Evolutionary conservation across 1,139 yeast species (phyloP), one percentile per base, ranked within the genome.

Genomic region (Taphrina communis): DNA sequence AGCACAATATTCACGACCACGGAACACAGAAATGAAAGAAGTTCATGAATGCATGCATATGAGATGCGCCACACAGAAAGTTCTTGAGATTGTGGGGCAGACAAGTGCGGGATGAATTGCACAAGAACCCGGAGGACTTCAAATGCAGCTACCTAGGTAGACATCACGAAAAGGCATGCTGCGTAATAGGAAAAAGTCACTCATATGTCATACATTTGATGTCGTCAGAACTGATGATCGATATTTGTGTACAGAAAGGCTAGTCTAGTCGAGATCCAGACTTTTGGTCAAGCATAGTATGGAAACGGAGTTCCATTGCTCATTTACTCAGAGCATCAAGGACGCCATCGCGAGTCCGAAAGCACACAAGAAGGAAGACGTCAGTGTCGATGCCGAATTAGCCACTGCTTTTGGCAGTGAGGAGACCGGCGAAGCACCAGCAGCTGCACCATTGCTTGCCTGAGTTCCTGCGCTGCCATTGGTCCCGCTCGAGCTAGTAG

Each of bases 31-130:
- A 25, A 25, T 25, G 4, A 25, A 2, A 25, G 31, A 25, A 25
- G 31, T 25, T 25, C 31, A 2, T 25, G 31, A 25, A 25, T 25
- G 31, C 31, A 25, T 17, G 17, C 17, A 17, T 17, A 17, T 25
- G 31, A 44, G 48, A 50, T 50, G 53, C 53, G 53, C 53, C 53
- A 50, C 53, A 50, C 36, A 35, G n/a, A 44, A 12, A 44, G 2
- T 12, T 44, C n/a, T 7, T 25, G n/a, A 44, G 19, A 44, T 44
- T 44, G 48, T 44, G 19, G 48, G n/a, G 19, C 19, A 14, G 48
- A 14, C 17, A 17, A 14, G 48, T 12, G 19, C n/a, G 48, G 19
- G 19, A 12, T 7, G 5, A 44, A 17, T 44, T n/a, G 31, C 31
- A 25, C 31, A 25, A 25, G 31, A 25, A 25, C 31, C 31, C 31